Evolutionary conservation across 2,329 filamentous ascomycete species (phyloP).

Genomic region (Emydomyces testavorans): DNA sequence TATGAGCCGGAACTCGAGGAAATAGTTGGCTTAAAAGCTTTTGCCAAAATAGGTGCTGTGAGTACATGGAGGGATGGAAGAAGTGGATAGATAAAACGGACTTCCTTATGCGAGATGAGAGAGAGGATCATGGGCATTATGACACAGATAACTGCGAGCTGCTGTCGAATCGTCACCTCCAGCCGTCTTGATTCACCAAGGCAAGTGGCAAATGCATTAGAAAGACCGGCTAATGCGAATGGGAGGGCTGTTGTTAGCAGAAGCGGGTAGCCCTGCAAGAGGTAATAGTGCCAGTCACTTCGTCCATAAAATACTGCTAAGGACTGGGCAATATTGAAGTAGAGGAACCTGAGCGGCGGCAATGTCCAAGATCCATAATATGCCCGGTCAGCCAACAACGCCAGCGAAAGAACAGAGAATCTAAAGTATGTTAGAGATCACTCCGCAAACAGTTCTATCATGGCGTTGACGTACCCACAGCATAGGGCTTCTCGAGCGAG

Average conservation of each 20-base stretch:
- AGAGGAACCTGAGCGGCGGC: conserved; percentile 72
- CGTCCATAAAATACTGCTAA: conserved; percentile 85
- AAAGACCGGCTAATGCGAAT: conserved; percentile 58
- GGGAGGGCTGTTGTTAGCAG: conserved; percentile 74
- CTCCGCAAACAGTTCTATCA: background rate
- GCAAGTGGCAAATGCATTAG: conserved; percentile 35
- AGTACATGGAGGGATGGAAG: conserved; percentile 77
- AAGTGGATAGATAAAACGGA: conserved; percentile 90
- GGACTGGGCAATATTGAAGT: conserved; percentile 81
- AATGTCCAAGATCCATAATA: conserved; percentile 85
- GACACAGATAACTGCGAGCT: conserved; percentile 48
- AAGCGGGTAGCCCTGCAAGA: conserved; percentile 78
- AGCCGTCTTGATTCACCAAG: conserved; percentile 14
- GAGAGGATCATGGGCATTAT: conserved; percentile 56
- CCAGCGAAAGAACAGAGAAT: conserved; percentile 48
- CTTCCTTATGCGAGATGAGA: conserved; percentile 84
- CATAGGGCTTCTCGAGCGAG: conserved; percentile 53
- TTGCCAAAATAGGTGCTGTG: conserved; percentile 53
- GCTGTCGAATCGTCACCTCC: conserved; percentile 35
- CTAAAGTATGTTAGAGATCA: conserved; percentile 2
- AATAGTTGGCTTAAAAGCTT: conserved; percentile 49
- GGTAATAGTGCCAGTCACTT: conserved; percentile 87
- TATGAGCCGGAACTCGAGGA: conserved; percentile 24
- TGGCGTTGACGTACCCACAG: conserved; percentile 39
- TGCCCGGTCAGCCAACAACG: conserved; percentile 56